phyloP scores from a whole-genome alignment of 2,329 filamentous ascomycete species.

The Colletotrichum filicis region DNA sequence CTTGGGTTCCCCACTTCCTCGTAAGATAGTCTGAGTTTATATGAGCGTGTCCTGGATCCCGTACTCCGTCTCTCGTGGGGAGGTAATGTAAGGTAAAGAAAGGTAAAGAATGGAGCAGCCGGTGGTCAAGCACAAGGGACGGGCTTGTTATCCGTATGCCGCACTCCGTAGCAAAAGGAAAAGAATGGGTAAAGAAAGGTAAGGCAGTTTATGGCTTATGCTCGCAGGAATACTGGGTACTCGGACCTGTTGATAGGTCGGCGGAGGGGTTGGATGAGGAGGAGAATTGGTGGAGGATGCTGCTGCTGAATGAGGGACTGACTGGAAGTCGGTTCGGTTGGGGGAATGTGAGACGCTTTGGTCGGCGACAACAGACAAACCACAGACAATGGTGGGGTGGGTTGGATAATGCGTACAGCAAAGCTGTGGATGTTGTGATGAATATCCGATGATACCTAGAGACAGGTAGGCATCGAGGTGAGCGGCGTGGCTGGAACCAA shows the following conservation, averaged over 20 bases:
- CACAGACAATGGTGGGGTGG: neutral
- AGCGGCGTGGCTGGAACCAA: neutral
- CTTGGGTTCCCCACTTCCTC: slow-evolving; percentile 25
- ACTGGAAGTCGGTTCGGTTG: slow-evolving; percentile 1
- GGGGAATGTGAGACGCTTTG: slow-evolving; percentile 17
- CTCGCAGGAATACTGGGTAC: slow-evolving; percentile 16
- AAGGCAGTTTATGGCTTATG: slow-evolving; percentile 26
- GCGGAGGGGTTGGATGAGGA: neutral
- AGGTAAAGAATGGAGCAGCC: slow-evolving; percentile 21
- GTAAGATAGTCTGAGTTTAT: slow-evolving; percentile 34
- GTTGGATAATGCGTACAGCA: neutral
- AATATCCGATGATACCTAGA: neutral
- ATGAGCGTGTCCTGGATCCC: slow-evolving; percentile 6
- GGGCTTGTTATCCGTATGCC: neutral
- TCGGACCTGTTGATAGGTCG: slow-evolving; percentile 22
- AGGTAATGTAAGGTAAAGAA: slow-evolving; percentile 8
- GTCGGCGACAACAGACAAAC: slow-evolving; percentile 8
- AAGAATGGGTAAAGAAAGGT: neutral
- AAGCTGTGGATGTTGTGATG: neutral
- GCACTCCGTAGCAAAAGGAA: neutral
- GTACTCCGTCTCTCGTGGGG: neutral
- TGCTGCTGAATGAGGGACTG: neutral
- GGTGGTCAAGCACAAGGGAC: slow-evolving; percentile 10
- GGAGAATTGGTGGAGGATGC: neutral
- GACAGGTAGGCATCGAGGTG: neutral